Percentiles rank a stretch among this genome's conserved stretches.
These are phyloP conservation scores for Phytophthora quininea DNA, from an alignment of 352 stramenopile genomes.

Conservation along the genomic window DNA sequence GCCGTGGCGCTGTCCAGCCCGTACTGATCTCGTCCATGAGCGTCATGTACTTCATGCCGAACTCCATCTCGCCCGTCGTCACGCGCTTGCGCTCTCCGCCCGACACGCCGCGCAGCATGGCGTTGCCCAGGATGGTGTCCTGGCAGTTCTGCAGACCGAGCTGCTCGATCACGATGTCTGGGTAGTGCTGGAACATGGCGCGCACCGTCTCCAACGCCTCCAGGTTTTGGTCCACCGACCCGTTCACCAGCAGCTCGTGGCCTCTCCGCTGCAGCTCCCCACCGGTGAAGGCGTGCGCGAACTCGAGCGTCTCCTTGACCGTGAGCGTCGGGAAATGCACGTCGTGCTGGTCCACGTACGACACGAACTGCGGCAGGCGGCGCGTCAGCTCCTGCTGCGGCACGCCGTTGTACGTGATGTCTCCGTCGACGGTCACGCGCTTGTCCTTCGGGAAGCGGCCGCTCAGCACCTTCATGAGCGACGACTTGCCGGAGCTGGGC, in stretches of 20 bases:
- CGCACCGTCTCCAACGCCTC: conserved; percentile 26
- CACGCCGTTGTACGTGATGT: conserved; percentile 45
- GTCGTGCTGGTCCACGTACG: conserved; percentile 56
- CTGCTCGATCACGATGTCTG: conserved; percentile 53
- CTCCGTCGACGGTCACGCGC: conserved; percentile 20
- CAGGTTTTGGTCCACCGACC: conserved; percentile 29
- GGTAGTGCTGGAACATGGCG: conserved; percentile 36
- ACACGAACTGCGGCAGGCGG: conserved; percentile 48
- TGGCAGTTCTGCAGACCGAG: conserved; percentile 45
- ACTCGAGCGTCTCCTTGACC: conserved; percentile 62
- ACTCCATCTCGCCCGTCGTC: conserved; percentile 91
- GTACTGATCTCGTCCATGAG: conserved; percentile 85
- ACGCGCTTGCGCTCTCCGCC: conserved; percentile 90
- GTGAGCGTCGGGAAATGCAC: conserved; percentile 63
- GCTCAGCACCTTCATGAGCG: conserved; percentile 5
- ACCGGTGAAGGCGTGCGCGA: conserved; percentile 72
- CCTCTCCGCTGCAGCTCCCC: conserved; percentile 22
- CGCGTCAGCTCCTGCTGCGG: conserved; percentile 19
- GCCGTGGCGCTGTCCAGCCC: conserved; percentile 53
- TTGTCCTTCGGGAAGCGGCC: conserved; percentile 21
- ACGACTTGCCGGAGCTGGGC: conserved; percentile 13
- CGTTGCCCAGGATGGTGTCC: conserved; percentile 57
- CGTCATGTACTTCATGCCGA: conserved; percentile 75
- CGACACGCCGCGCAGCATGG: conserved; percentile 57
- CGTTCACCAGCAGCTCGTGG: conserved; percentile 28